Evolutionary conservation across 2,329 filamentous ascomycete species (phyloP).

Genomic region (Fusarium buxicola): DNA sequence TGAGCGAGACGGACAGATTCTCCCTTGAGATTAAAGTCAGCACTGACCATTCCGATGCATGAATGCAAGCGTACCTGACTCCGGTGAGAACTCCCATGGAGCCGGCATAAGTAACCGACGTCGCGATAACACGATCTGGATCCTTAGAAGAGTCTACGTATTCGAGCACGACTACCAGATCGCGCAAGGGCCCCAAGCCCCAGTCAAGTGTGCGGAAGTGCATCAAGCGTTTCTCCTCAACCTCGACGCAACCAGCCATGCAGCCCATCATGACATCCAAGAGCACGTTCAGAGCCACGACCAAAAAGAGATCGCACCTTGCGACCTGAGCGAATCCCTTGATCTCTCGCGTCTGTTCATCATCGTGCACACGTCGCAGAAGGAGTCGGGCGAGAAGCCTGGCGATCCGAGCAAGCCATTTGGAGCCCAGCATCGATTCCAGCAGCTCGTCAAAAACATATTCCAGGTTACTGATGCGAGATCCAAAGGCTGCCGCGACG

Average conservation of each 20-base stretch:
- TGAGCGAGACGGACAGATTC: conserved; percentile 15
- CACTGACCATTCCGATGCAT: too few relatives aligned
- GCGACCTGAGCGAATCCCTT: conserved; percentile 62
- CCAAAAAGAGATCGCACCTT: conserved; percentile 65
- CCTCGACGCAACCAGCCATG: conserved; percentile 62
- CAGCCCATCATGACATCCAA: conserved; percentile 72
- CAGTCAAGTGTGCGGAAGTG: conserved; percentile 59
- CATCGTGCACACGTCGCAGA: conserved; percentile 60
- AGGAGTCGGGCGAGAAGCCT: conserved; percentile 56
- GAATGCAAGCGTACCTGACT: conserved; percentile 53
- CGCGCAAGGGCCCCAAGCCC: conserved; percentile 24
- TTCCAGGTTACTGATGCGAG: conserved; percentile 14
- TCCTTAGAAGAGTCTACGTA: conserved; percentile 36
- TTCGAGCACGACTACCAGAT: conserved; percentile 20
- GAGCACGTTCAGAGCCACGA: conserved; percentile 69
- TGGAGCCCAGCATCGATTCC: conserved; percentile 24
- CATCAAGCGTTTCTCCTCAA: conserved; percentile 52
- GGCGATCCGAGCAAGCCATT: conserved; percentile 37
- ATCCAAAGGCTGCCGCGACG: conserved; percentile 12
- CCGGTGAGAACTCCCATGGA: conserved; percentile 64
- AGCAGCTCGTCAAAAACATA: conserved; percentile 29
- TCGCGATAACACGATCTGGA: conserved; percentile 55
- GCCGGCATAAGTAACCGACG: conserved; percentile 62
- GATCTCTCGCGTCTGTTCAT: conserved; percentile 69
- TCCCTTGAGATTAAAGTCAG: conserved; percentile 2